phyloP scores from a whole-genome alignment of 164 flowering plant species.

The Euptelea pleiosperma region DNA sequence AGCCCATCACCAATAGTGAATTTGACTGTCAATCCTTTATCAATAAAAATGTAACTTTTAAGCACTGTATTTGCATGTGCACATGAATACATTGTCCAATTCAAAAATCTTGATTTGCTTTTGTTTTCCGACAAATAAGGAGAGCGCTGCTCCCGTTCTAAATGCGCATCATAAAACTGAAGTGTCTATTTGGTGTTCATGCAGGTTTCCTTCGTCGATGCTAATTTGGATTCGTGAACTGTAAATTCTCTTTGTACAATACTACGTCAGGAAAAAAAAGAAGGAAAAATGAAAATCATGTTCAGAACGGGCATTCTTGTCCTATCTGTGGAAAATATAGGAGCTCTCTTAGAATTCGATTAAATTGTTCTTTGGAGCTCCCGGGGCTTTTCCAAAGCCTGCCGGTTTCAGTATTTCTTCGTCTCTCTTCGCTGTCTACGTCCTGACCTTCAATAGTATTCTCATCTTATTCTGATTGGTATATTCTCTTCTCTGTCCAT shows the following conservation, averaged over 20 bases:
- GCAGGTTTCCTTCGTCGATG: constrained; percentile 76
- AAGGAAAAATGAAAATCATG: background rate
- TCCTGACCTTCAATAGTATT: background rate
- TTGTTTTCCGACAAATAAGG: background rate
- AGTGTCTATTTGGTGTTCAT: constrained; percentile 61
- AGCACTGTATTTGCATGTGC: background rate
- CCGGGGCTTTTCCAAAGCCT: background rate
- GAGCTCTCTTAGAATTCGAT: background rate
- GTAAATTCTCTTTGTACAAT: background rate
- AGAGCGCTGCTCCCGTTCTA: background rate
- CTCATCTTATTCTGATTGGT: no score
- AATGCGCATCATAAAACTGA: constrained; percentile 44
- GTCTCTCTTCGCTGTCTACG: background rate
- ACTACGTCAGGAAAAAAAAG: no score
- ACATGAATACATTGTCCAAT: background rate
- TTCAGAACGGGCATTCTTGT: background rate
- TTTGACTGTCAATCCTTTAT: background rate
- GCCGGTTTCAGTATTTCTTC: background rate
- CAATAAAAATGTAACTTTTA: background rate
- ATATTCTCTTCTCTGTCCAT: no score
- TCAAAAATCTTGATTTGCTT: background rate
- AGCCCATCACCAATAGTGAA: background rate
- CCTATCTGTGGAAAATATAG: background rate
- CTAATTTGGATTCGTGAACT: constrained; percentile 41
- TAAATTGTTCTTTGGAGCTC: background rate